Conservation (phyloP, 2,329 filamentous ascomycete species). For the Botrytis galanthina region DNA sequence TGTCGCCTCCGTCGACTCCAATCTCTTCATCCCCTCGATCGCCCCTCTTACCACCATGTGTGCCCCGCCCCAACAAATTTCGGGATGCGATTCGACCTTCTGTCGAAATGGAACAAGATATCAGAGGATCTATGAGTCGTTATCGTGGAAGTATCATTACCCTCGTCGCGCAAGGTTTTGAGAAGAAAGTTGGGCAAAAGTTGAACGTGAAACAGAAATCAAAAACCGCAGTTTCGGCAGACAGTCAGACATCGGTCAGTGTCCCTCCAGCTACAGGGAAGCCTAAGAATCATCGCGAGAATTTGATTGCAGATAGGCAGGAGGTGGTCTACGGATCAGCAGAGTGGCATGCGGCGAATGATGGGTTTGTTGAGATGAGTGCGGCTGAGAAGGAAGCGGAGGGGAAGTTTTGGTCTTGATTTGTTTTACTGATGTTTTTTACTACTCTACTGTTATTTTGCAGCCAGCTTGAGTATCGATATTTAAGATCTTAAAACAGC, state of each 20-base stretch:
- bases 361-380: neutral
- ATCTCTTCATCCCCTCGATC: neutral
- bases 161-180: neutral
- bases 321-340: neutral
- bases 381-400: neutral
- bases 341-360: neutral
- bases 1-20: neutral
- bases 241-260: neutral
- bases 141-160: neutral
- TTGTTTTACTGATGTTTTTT: neutral
- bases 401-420: neutral
- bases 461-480: neutral
- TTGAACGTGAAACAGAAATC: neutral
- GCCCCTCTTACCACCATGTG: neutral
- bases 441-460: neutral
- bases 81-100: neutral
- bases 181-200: neutral
- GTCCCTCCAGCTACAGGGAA: neutral
- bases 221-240: neutral
- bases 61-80: neutral
- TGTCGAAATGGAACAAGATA: neutral
- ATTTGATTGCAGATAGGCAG: accelerated
- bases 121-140: neutral
- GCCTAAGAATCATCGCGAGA: no score
- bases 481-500: neutral